These are phyloP conservation scores for Hypoxylon fragiforme DNA, from an alignment of 495 filamentous ascomycete genomes.

Conservation along the genomic window DNA sequence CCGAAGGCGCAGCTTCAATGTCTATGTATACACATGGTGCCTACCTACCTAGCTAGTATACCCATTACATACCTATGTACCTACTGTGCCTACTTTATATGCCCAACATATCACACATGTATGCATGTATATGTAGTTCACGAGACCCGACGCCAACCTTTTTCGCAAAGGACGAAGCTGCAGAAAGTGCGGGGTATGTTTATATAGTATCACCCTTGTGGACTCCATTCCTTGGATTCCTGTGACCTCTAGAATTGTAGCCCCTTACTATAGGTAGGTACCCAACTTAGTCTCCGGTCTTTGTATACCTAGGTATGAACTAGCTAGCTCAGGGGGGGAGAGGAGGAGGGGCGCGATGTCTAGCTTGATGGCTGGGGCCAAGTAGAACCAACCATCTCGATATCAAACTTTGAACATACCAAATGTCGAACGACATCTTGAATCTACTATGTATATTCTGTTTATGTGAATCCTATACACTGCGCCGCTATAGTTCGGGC, in stretches of 20 bases:
- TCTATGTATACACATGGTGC: too few species aligned
- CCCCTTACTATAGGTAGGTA: too few species aligned
- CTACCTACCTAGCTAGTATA: conserved; percentile 1
- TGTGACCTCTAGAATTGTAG: too few species aligned
- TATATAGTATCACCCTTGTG: background rate
- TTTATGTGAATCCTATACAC: background rate
- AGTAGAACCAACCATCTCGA: background rate
- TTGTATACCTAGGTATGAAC: background rate
- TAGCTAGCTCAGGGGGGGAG: too few species aligned
- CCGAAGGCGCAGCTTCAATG: conserved; percentile 5
- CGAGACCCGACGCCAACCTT: too few species aligned
- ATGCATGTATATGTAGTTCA: too few species aligned
- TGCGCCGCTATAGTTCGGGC: conserved; percentile 4
- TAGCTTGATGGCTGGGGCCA: background rate
- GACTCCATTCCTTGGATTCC: background rate
- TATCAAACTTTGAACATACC: background rate
- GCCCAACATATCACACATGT: too few species aligned
- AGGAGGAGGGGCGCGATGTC: background rate
- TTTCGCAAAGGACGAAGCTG: too few species aligned
- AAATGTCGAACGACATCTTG: too few species aligned
- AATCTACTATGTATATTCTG: too few species aligned
- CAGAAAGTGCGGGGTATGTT: conserved; percentile 7
- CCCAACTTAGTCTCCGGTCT: background rate
- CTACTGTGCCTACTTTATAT: too few species aligned
- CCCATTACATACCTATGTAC: too few species aligned